Evolutionary conservation across 305 asterid species (phyloP).

Genomic region (Ajuga reptans): DNA sequence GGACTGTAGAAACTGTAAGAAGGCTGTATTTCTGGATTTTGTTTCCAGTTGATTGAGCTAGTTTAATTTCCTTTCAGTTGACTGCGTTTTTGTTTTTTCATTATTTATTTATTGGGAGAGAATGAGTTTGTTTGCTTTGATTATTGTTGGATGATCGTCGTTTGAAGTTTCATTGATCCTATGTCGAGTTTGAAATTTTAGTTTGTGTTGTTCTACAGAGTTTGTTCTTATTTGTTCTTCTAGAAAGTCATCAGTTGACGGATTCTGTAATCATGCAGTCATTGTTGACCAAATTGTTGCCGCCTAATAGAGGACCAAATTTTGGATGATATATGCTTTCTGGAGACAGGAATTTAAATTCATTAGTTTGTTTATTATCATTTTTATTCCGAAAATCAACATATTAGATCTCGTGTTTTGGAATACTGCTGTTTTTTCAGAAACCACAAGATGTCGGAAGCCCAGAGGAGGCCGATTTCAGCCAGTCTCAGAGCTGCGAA

Average conservation of each 20-base stretch:
- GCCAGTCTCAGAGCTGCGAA: conserved; percentile 32
- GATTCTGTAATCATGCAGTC: conserved; percentile 1
- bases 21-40: conserved; percentile 8
- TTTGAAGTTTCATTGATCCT: conserved; percentile 15
- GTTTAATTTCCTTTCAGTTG: conserved; percentile 13
- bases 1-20: background rate
- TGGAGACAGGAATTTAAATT: background rate
- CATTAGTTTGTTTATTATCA: background rate
- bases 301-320: background rate
- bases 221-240: background rate
- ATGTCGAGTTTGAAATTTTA: conserved; percentile 3
- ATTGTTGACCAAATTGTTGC: conserved; percentile 13
- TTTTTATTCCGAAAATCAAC: background rate
- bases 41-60: conserved; percentile 22
- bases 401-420: background rate
- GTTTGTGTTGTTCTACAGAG: background rate
- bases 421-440: conserved; percentile 32
- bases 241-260: conserved; percentile 6
- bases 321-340: conserved; percentile 5
- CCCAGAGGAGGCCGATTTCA: conserved; percentile 59
- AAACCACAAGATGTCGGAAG: conserved; percentile 69
- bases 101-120: conserved; percentile 6
- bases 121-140: background rate
- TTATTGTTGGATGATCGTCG: conserved; percentile 22
- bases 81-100: conserved; percentile 18